phyloP scores from a whole-genome alignment of 73 alveolate species.

The Paramecium biaurelia region DNA sequence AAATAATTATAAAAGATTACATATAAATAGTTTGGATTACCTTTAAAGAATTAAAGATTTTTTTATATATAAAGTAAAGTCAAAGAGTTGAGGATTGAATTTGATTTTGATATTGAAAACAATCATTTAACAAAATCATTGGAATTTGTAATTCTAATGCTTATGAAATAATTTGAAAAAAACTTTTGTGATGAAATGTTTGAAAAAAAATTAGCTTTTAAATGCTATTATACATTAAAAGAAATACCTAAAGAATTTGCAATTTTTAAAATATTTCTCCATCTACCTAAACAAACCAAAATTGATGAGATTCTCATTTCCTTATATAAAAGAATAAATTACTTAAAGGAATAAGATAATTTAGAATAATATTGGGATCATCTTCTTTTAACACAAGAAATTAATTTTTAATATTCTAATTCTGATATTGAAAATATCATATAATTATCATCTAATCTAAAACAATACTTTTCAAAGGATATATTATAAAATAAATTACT shows the following conservation, averaged over 20 bases:
- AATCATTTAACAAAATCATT: slow-evolving; percentile 5
- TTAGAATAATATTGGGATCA: slow-evolving; percentile 25
- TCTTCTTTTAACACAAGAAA: background rate
- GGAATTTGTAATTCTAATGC: background rate
- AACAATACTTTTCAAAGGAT: background rate
- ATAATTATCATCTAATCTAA: background rate
- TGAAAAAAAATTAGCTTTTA: background rate
- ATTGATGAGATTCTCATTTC: background rate
- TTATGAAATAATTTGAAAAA: background rate
- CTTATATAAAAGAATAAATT: background rate
- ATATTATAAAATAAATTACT: background rate
- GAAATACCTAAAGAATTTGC: slow-evolving; percentile 48
- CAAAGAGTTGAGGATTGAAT: background rate
- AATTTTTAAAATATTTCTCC: background rate
- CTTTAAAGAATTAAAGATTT: slow-evolving; percentile 2
- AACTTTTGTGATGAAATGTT: background rate
- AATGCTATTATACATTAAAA: background rate
- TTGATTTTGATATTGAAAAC: slow-evolving; percentile 13
- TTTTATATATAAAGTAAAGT: background rate
- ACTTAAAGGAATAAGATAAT: background rate
- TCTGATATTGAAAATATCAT: background rate
- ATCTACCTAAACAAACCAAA: background rate
- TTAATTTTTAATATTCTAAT: background rate
- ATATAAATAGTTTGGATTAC: slow-evolving; percentile 20
- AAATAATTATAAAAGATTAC: background rate